Evolutionary conservation across 179 eudicot genomes (phyloP), one percentile per base, ranked within the genome.

Genomic region (Spergularia azorica): DNA sequence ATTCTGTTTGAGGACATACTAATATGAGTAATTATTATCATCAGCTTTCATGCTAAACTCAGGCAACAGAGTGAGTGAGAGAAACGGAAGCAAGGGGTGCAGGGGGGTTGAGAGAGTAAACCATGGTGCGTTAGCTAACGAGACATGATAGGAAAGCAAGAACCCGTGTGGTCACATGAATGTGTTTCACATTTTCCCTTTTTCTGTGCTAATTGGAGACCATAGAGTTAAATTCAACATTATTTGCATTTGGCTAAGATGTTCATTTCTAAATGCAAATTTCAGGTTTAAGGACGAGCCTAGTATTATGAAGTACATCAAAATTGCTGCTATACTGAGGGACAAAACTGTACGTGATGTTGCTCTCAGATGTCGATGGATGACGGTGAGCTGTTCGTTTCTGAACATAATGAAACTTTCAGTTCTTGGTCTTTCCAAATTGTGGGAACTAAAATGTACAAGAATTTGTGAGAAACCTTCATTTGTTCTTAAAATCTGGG

Each of bases 311-410:
- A 82, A 71, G 86, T 93, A 92, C 67, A 84, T 92, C 72, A 93
- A 93, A 80, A 93, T 93, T 81, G 97, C 98, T 75, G 93, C 95
- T 43, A 80, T 81, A 51, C 81, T 93, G 79, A 86, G 86, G 59
- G 93, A 93, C 59, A 93, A 93, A 84, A 92, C 97, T 72, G 97
- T 93, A 58, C 95, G 98, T 57, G 98, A 92, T 78, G 97, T 93
- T 79, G 97, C 98, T 80, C 79, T 93, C 58, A 87, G 98, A 83
- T 93, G 98, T 81, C 85, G 87, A 79, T 93, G 98, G 98, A 83
- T 93, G 95, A 79, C 79, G 89, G 98, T 93, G 77, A 90, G 97
- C 74, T 82, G 57, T 74, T 70, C 21, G n/a, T 65, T 58, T 66
- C 54, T 63, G 67, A 17, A 50, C 72, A 61, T 55, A 61, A 60